Conservation (phyloP, 2,329 filamentous ascomycete species). For the Aspergillus tamarii region DNA sequence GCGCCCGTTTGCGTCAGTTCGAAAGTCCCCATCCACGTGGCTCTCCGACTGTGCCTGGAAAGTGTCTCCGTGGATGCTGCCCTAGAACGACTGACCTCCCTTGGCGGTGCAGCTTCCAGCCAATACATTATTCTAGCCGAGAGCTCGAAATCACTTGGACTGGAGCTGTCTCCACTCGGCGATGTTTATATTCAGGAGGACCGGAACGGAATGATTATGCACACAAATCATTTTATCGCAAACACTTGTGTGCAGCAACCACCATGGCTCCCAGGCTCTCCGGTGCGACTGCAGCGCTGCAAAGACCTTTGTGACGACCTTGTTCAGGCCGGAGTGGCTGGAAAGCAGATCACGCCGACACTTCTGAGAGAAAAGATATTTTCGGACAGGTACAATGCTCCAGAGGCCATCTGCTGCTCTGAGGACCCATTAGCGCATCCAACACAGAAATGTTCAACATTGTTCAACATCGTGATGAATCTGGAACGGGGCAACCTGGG, state of each 20-base stretch:
- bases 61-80: slow-evolving; percentile 52
- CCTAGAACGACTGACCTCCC: slow-evolving; percentile 46
- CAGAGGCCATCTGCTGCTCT: slow-evolving; percentile 41
- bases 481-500: slow-evolving; percentile 26
- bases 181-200: slow-evolving; percentile 40
- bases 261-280: slow-evolving; percentile 36
- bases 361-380: slow-evolving; percentile 38
- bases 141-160: slow-evolving; percentile 28
- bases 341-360: slow-evolving; percentile 24
- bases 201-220: slow-evolving; percentile 39
- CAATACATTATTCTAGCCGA: slow-evolving; percentile 62
- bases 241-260: slow-evolving; percentile 36
- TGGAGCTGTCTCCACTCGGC: slow-evolving; percentile 35
- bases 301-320: slow-evolving; percentile 30
- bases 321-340: slow-evolving; percentile 22
- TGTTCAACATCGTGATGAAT: slow-evolving; percentile 44
- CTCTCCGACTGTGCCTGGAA: slow-evolving; percentile 61
- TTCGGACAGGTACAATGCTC: slow-evolving; percentile 40
- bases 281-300: slow-evolving; percentile 34
- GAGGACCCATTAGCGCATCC: slow-evolving; percentile 32
- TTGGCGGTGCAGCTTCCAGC: slow-evolving; percentile 57
- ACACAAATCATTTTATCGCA: slow-evolving; percentile 51
- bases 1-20: slow-evolving; percentile 57
- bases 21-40: slow-evolving; percentile 63
- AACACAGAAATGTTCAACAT: slow-evolving; percentile 33